Conservation (phyloP, 2,329 filamentous ascomycete genomes). For the Aaosphaeria arxii region DNA sequence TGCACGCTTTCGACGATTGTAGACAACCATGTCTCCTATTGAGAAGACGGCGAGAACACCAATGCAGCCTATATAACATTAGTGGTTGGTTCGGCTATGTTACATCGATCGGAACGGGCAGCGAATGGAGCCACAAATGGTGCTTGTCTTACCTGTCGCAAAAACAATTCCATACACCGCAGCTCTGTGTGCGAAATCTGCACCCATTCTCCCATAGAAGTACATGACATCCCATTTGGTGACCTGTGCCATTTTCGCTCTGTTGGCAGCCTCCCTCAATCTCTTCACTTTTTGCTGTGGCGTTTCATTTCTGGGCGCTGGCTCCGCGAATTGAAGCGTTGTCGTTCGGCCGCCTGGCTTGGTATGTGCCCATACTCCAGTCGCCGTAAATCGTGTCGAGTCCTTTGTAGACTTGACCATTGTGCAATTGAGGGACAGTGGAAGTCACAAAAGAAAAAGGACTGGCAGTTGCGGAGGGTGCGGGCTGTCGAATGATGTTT, state of each 20-base stretch:
- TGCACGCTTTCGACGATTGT: constrained; percentile 63
- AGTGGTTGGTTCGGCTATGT: neutral
- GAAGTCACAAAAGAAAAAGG: constrained; percentile 2
- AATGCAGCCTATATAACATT: constrained; percentile 48
- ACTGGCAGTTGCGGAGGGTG: constrained; percentile 14
- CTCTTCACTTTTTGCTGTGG: constrained; percentile 54
- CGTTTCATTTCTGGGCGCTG: constrained; percentile 47
- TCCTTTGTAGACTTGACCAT: constrained; percentile 71
- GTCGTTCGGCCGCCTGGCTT: constrained; percentile 50
- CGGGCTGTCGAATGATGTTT: constrained; percentile 25
- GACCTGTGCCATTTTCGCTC: constrained; percentile 48
- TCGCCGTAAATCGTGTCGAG: constrained; percentile 75
- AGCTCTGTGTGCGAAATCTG: constrained; percentile 60
- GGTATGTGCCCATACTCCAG: constrained; percentile 66
- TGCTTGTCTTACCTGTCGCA: constrained; percentile 51
- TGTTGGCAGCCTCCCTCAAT: constrained; percentile 48
- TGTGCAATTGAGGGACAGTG: constrained; percentile 7
- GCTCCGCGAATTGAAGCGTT: constrained; percentile 37
- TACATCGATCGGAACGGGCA: neutral
- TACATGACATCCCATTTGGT: constrained; percentile 51
- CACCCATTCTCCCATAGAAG: constrained; percentile 38
- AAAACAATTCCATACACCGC: constrained; percentile 60
- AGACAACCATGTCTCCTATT: constrained; percentile 63
- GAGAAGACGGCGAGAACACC: constrained; percentile 63
- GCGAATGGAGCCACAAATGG: neutral